These are phyloP conservation scores for Rhodotorula kratochvilovae DNA, from an alignment of 768 basidiomycete genomes.

Conservation along the genomic window DNA sequence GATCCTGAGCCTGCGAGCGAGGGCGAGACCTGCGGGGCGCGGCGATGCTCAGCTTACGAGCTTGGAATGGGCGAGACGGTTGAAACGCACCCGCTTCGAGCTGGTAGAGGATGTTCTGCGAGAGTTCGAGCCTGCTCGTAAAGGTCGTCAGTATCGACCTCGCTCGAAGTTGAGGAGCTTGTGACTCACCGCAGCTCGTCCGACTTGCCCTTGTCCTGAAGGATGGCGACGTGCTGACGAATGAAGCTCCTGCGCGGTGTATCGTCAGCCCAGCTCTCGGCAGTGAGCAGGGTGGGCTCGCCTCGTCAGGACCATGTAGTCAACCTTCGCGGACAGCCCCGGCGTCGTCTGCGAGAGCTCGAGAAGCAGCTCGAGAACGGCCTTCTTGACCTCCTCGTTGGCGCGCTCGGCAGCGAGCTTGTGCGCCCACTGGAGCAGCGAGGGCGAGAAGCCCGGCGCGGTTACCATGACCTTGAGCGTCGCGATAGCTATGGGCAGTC, in stretches of 20 bases:
- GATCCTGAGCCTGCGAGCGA: not conserved
- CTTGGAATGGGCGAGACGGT: too few relatives aligned
- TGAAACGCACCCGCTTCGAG: not conserved
- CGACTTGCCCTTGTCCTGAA: not conserved
- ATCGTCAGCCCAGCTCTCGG: too few relatives aligned
- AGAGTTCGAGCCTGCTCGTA: too few relatives aligned
- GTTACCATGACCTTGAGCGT: not conserved
- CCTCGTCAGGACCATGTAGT: slow-evolving; percentile 1
- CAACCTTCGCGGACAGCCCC: not conserved
- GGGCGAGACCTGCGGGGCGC: not conserved
- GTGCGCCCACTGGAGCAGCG: slow-evolving; percentile 14
- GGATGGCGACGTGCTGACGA: not conserved
- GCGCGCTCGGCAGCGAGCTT: slow-evolving; percentile 7
- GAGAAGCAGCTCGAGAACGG: not conserved
- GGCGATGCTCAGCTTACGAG: not conserved
- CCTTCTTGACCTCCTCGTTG: not conserved
- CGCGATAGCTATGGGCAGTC: not conserved
- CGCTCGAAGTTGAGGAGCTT: too few relatives aligned
- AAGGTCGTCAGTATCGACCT: not conserved
- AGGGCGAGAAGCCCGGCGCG: slow-evolving; percentile 4
- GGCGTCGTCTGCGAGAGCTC: too few relatives aligned
- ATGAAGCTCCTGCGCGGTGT: slow-evolving; percentile 3
- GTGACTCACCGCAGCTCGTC: not conserved
- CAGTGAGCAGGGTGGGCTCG: not conserved
- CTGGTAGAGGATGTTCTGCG: not conserved